Evolutionary conservation across 2,329 filamentous ascomycete species (phyloP), one percentile per base, ranked within the genome.

Genomic region (Verticillium longisporum): DNA sequence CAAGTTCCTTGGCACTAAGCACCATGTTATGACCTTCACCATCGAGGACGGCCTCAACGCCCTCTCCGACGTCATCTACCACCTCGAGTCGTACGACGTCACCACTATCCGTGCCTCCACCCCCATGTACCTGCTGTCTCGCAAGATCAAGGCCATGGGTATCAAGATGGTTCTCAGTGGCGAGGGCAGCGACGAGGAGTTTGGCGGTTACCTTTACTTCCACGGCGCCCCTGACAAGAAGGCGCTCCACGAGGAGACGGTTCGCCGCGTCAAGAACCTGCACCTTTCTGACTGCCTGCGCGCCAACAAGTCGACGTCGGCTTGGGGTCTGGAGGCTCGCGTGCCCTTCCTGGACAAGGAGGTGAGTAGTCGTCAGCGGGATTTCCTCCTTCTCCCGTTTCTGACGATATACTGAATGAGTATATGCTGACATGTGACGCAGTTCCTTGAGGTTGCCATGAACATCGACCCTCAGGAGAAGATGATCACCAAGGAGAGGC

Each of bases 71-170:
- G 95, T 99, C 73, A 98, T 99, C 73, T 97, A 90, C 80, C 95
- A 99, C 78, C 87, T 99, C 64, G 95, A 99, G 81, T 92, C 92
- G 14, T 99, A 95, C 79, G 95, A 99, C 74, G 95, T 99, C 32
- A 99, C 95, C 59, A 99, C 95, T 3, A 98, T 99, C 73, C 92
- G 95, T 73, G 95, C 95, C 60, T 98, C 94, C 11, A 99, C 95
- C 11, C 95, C 95, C 67, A 99, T 99, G 95, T 99, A 97, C 80
- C 82, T 99, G 65, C 85, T 99, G 57, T 95, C 92, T 64, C 88
- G 96, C 74, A 99, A 99, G 83, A 99, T 99, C 83, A 99, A 99
- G 84, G 95, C 93, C 38, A 94, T 97, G 88, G 95, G 95, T 66
- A 91, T 99, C 73, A 99, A 99, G 86, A 99, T 99, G 95, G 95